Conservation (phyloP, 2,329 filamentous ascomycete genomes). For the Coleophoma cylindrospora region DNA sequence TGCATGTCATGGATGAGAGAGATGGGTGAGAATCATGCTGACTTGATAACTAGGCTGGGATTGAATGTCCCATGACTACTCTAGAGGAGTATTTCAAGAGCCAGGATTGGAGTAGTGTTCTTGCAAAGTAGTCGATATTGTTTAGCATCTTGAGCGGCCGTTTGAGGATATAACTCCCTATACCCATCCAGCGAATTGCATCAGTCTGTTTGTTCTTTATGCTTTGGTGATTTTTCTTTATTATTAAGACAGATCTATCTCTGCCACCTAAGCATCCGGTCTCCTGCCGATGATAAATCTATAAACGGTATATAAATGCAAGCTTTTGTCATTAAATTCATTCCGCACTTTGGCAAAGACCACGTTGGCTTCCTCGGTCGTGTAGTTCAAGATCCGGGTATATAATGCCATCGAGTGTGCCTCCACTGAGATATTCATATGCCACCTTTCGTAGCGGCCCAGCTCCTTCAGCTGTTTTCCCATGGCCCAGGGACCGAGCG, state of each 20-base stretch:
- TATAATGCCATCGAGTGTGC: conserved; percentile 9
- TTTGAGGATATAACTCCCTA: no score
- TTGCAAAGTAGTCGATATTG: not conserved
- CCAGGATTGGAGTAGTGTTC: conserved; percentile 12
- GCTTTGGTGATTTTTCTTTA: not conserved
- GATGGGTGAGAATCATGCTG: not conserved
- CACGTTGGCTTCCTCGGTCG: conserved; percentile 6
- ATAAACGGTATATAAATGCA: conserved; percentile 9
- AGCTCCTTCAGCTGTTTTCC: conserved; percentile 32
- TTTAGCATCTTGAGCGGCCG: no score
- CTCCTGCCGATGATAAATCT: conserved; percentile 20
- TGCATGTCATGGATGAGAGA: no score
- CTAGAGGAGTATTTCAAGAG: conserved; percentile 10
- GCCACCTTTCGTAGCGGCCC: conserved; percentile 18
- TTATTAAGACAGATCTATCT: not conserved
- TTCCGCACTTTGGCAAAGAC: conserved; percentile 6
- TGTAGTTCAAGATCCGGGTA: conserved; percentile 8
- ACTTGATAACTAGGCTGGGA: not conserved
- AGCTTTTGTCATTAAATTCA: conserved; percentile 8
- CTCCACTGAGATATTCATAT: conserved; percentile 9
- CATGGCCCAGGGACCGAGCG: conserved; percentile 34
- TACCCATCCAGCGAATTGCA: no score
- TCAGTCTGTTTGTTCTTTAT: no score
- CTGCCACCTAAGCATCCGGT: conserved; percentile 2
- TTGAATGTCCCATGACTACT: conserved; percentile 7